These are phyloP conservation scores for Pinus tabuliformis DNA, from an alignment of 75 land plant genomes.

Conservation along the genomic window DNA sequence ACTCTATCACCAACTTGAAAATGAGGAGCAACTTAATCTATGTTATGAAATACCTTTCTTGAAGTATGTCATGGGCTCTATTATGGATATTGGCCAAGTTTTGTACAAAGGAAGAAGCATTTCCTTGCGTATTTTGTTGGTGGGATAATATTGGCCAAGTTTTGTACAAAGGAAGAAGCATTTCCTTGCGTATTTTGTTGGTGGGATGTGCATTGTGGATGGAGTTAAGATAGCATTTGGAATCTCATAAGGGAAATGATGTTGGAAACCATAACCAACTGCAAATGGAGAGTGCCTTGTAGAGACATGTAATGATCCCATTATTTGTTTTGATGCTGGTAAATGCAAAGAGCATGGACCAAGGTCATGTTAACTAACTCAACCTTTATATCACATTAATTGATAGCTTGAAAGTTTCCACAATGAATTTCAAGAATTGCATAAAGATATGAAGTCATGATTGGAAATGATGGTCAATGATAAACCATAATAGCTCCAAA, in stretches of 20 bases:
- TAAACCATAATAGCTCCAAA: not conserved
- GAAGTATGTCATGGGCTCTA: too few species aligned
- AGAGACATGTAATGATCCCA: not conserved
- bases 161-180: too few species aligned
- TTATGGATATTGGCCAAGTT: too few species aligned
- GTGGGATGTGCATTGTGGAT: not conserved
- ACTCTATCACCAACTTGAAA: too few species aligned
- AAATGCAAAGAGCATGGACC: not conserved
- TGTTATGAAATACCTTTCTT: too few species aligned
- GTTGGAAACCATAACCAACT: not conserved
- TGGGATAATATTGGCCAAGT: too few species aligned
- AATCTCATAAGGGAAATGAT: not conserved
- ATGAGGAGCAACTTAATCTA: too few species aligned
- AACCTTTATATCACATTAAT: not conserved
- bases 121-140: too few species aligned
- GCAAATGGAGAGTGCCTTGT: not conserved
- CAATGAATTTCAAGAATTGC: not conserved
- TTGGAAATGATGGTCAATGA: not conserved
- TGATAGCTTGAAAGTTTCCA: not conserved
- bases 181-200: too few species aligned
- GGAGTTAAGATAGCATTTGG: not conserved
- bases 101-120: too few species aligned
- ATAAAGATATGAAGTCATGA: not conserved
- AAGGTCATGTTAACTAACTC: not conserved
- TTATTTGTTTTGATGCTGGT: not conserved